These are phyloP conservation scores for Wallacemonas sp. DNA, from an alignment of 208 protist species.

Conservation along the genomic window DNA sequence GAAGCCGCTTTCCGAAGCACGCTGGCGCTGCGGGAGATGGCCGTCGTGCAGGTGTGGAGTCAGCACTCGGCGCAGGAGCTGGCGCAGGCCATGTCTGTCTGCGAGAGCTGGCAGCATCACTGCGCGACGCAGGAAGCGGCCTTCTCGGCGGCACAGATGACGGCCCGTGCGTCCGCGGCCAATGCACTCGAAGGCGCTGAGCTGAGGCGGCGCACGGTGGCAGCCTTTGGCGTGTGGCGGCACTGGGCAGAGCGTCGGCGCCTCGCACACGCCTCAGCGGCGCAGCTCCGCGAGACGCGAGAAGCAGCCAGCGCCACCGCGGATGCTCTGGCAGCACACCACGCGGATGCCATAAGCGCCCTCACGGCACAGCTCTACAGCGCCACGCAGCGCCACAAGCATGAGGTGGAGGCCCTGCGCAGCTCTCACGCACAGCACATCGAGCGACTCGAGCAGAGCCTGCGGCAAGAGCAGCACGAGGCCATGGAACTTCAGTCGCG, in stretches of 20 bases:
- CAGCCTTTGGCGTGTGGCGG: background rate
- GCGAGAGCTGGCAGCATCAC: slow-evolving; percentile 28
- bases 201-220: background rate
- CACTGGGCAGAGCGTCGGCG: background rate
- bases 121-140: slow-evolving; percentile 8
- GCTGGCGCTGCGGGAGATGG: slow-evolving; percentile 16
- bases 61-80: slow-evolving; percentile 11
- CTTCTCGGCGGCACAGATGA: background rate
- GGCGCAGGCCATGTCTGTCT: slow-evolving; percentile 18
- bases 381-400: background rate
- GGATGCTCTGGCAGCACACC: background rate
- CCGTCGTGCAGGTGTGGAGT: slow-evolving; percentile 13
- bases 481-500: slow-evolving; percentile 6
- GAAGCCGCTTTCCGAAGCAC: slow-evolving; percentile 15
- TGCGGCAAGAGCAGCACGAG: slow-evolving; percentile 11
- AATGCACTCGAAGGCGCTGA: background rate
- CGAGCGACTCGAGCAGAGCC: background rate
- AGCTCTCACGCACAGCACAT: background rate
- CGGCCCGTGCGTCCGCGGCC: background rate
- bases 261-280: background rate
- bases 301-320: background rate
- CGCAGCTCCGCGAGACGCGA: background rate
- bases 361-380: background rate
- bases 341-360: background rate
- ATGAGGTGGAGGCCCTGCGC: slow-evolving; percentile 6